phyloP scores from a whole-genome alignment of 495 filamentous ascomycete species.

The Immersiella caudata region DNA sequence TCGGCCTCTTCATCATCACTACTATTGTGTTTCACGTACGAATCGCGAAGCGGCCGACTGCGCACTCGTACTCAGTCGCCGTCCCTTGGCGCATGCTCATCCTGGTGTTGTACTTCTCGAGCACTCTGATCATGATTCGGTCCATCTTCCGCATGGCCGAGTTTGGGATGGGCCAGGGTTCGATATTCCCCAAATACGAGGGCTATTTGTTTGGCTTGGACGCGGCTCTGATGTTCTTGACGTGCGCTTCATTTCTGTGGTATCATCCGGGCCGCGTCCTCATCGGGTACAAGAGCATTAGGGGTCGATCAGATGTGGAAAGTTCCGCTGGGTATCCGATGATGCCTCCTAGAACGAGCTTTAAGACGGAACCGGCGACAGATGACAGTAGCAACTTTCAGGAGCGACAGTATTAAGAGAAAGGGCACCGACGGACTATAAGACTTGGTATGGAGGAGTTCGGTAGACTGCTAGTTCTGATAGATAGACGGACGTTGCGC shows the following conservation, averaged over 20 bases:
- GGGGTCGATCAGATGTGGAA: constrained; percentile 8
- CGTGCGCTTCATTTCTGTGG: constrained; percentile 39
- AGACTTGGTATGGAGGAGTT: no score
- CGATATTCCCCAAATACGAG: constrained; percentile 55
- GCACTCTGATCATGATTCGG: constrained; percentile 61
- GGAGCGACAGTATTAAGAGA: not conserved
- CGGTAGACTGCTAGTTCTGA: not conserved
- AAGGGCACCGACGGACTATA: not conserved
- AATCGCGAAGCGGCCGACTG: not conserved
- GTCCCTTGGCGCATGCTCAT: constrained; percentile 52
- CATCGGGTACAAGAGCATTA: constrained; percentile 29
- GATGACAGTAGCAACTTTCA: not conserved
- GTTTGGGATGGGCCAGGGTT: constrained; percentile 58
- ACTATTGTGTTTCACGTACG: constrained; percentile 43
- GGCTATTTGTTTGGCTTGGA: constrained; percentile 67
- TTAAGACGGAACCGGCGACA: not conserved
- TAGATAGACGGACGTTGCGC: not conserved
- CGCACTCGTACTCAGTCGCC: not conserved
- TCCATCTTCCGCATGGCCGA: constrained; percentile 64
- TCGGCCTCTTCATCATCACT: constrained; percentile 53
- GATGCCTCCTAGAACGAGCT: not conserved
- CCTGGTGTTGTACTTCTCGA: constrained; percentile 54
- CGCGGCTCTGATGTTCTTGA: constrained; percentile 57
- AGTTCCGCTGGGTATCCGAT: constrained; percentile 10
- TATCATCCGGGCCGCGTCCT: constrained; percentile 29